Percentiles rank a stretch among this genome's conserved stretches.
Conservation (phyloP, 441 rosid species). For the Metrosideros polymorpha region DNA sequence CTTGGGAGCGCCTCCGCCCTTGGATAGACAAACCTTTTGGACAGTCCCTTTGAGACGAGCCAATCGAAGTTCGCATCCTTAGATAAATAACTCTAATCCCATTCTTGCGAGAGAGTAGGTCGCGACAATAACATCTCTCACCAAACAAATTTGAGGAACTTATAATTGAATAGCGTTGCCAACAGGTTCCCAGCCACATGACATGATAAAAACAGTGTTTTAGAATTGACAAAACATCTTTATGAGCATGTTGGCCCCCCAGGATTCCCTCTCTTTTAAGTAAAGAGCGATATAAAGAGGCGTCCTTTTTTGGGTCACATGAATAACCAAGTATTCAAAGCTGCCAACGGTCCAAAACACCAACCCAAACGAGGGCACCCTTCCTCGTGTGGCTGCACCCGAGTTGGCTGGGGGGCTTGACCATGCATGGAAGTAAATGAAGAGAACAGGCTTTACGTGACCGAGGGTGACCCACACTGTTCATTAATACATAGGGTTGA, state of each 20-base stretch:
- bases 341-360: neutral
- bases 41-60: too few species aligned
- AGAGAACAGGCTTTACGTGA: neutral
- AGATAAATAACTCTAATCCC: too few species aligned
- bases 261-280: neutral
- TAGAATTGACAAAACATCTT: neutral
- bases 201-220: neutral
- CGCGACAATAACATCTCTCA: neutral
- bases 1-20: too few species aligned
- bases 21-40: too few species aligned
- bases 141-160: neutral
- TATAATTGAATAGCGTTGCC: neutral
- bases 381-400: neutral
- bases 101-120: too few species aligned
- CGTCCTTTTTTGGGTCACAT: neutral
- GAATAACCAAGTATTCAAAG: neutral
- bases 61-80: too few species aligned
- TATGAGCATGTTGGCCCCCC: neutral
- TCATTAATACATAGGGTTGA: neutral
- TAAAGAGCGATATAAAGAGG: neutral
- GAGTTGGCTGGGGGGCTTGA: neutral
- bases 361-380: neutral
- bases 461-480: neutral
- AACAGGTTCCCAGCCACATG: neutral
- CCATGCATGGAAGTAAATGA: neutral